A percentile compares a stretch with the other conserved stretches of the same genome.
phyloP scores from a whole-genome alignment of 2,329 filamentous ascomycete species.

The Diaporthe ampelina region DNA sequence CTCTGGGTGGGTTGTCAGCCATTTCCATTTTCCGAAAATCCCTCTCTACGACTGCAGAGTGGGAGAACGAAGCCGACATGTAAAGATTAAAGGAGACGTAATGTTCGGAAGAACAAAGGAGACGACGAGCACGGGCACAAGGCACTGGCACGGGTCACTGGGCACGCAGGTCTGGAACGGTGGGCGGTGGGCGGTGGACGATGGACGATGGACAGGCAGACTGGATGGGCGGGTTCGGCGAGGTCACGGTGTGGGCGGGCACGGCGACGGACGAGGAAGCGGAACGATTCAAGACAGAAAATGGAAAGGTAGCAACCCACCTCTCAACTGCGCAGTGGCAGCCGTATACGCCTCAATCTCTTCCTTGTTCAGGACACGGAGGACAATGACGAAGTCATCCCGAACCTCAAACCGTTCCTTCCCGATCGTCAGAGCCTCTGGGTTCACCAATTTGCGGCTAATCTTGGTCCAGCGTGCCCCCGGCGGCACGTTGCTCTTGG shows the following conservation, averaged over 20 bases:
- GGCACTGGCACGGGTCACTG: conserved; percentile 41
- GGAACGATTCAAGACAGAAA: conserved; percentile 33
- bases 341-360: conserved; percentile 91
- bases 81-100: conserved; percentile 35
- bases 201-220: conserved; percentile 25
- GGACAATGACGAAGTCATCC: conserved; percentile 93
- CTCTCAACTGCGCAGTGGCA: conserved; percentile 85
- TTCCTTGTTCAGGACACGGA: conserved; percentile 87
- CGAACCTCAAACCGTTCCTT: conserved; percentile 93
- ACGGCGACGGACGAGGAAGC: conserved; percentile 41
- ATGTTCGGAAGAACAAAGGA: conserved; percentile 38
- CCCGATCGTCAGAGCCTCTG: conserved; percentile 86
- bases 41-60: conserved; percentile 38
- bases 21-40: conserved; percentile 37
- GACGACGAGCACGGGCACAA: conserved; percentile 41
- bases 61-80: conserved; percentile 29
- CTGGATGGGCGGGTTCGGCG: conserved; percentile 39
- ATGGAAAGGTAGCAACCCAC: conserved; percentile 60
- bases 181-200: conserved; percentile 25
- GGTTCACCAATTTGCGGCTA: conserved; percentile 88
- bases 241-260: conserved; percentile 41
- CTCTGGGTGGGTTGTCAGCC: conserved; percentile 50
- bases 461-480: conserved; percentile 96
- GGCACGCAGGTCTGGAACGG: conserved; percentile 36
- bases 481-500: conserved; percentile 78